Evolutionary conservation across 768 basidiomycete species (phyloP).

Genomic region (Pleurotus platypus): DNA sequence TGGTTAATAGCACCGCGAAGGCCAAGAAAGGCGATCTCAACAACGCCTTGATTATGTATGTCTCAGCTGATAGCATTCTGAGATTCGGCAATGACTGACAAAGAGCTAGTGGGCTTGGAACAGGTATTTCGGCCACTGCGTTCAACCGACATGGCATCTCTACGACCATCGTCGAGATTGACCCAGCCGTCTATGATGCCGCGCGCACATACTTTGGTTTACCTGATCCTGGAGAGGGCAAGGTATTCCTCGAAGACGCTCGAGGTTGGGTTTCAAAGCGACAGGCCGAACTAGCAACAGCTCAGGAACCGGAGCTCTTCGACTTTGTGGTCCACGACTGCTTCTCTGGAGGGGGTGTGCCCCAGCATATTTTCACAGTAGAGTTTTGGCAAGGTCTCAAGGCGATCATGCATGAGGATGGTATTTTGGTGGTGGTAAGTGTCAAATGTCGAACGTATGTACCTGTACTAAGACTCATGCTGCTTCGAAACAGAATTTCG

Average conservation of each 20-base stretch:
- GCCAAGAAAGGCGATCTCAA: slow-evolving; percentile 32
- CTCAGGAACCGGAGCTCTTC: slow-evolving; percentile 31
- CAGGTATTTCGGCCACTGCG: slow-evolving; percentile 76
- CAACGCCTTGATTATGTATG: slow-evolving; percentile 73
- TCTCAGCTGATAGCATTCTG: neutral
- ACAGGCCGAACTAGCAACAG: slow-evolving; percentile 20
- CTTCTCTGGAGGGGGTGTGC: slow-evolving; percentile 92
- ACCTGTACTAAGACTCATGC: neutral
- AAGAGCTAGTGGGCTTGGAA: slow-evolving; percentile 74
- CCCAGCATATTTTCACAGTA: slow-evolving; percentile 76
- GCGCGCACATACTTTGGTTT: slow-evolving; percentile 79
- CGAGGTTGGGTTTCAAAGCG: slow-evolving; percentile 59
- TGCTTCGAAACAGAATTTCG: slow-evolving; percentile 66
- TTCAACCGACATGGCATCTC: slow-evolving; percentile 66
- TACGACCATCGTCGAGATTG: slow-evolving; percentile 89
- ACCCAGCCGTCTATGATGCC: slow-evolving; percentile 84
- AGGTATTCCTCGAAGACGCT: slow-evolving; percentile 77
- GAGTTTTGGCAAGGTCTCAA: slow-evolving; percentile 82
- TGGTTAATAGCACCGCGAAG: slow-evolving; percentile 53
- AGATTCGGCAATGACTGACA: neutral
- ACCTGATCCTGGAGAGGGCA: slow-evolving; percentile 53
- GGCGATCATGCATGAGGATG: slow-evolving; percentile 60
- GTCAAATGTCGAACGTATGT: neutral
- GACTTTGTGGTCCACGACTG: slow-evolving; percentile 87
- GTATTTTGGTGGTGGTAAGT: slow-evolving; percentile 78